Conservation (phyloP, 106 monocot genomes). For the Platanthera guangdongensis region DNA sequence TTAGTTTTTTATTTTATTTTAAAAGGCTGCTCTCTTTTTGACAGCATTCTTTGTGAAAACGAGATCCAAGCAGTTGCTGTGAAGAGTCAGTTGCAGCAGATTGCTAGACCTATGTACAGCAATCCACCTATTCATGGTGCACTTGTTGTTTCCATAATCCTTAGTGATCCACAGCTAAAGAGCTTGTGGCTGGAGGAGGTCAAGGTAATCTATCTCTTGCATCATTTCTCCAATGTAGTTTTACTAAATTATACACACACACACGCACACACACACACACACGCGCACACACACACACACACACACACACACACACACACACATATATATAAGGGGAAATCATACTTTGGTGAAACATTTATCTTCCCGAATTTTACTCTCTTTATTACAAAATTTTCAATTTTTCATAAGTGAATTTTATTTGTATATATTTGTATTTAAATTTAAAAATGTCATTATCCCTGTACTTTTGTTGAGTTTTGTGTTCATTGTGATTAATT, state of each 20-base stretch:
- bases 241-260: neutral
- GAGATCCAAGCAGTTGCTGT: constrained; percentile 90
- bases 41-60: constrained; percentile 87
- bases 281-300: too few relatives aligned
- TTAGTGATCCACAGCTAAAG: constrained; percentile 80
- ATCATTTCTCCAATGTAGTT: neutral
- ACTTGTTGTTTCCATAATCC: constrained; percentile 75
- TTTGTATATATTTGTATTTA: too few relatives aligned
- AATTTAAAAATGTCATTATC: too few relatives aligned
- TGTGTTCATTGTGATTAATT: too few relatives aligned
- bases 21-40: neutral
- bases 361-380: too few relatives aligned
- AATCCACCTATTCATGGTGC: constrained; percentile 95
- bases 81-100: constrained; percentile 98
- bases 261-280: too few relatives aligned
- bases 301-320: neutral
- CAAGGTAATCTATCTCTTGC: constrained; percentile 42
- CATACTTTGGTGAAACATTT: too few relatives aligned
- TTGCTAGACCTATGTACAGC: constrained; percentile 97
- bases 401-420: too few relatives aligned
- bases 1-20: too few relatives aligned
- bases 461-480: neutral
- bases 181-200: constrained; percentile 86
- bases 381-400: too few relatives aligned
- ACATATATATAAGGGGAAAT: neutral